A percentile compares a stretch with the other conserved stretches of the same genome.
Conservation (phyloP, 2,329 filamentous ascomycete genomes). For the Aspergillus brasiliensis region DNA sequence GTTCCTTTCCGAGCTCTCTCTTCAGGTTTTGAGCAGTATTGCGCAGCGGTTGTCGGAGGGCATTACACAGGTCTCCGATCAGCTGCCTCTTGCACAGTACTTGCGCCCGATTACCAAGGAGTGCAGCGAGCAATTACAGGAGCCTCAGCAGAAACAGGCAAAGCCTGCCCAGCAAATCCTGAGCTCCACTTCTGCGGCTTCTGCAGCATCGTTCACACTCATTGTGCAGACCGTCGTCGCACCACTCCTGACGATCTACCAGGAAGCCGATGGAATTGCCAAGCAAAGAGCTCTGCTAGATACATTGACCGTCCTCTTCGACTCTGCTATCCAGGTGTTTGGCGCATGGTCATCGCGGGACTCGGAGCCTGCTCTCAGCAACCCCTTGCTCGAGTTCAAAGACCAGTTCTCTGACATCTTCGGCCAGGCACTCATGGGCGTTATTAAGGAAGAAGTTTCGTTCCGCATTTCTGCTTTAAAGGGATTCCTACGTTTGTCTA, state of each 20-base stretch:
- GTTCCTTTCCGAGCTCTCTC: conserved; percentile 62
- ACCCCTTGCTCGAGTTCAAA: conserved; percentile 51
- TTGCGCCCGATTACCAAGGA: conserved; percentile 65
- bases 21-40: conserved; percentile 58
- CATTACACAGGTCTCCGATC: conserved; percentile 39
- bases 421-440: conserved; percentile 56
- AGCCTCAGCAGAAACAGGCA: conserved; percentile 69
- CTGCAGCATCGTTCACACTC: conserved; percentile 56
- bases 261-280: conserved; percentile 61
- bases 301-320: conserved; percentile 59
- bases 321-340: conserved; percentile 60
- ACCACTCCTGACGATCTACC: conserved; percentile 61
- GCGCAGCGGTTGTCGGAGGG: conserved; percentile 56
- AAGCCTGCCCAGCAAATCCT: conserved; percentile 65
- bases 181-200: conserved; percentile 57
- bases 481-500: conserved; percentile 51
- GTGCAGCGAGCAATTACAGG: conserved; percentile 67
- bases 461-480: conserved; percentile 53
- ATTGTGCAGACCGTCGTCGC: conserved; percentile 60
- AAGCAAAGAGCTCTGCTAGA: conserved; percentile 66
- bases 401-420: conserved; percentile 58
- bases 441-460: conserved; percentile 53
- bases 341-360: conserved; percentile 56
- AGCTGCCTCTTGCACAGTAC: conserved; percentile 54
- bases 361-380: conserved; percentile 39